Conservation (phyloP, 306 rosid species). For the Trifolium subterraneum region DNA sequence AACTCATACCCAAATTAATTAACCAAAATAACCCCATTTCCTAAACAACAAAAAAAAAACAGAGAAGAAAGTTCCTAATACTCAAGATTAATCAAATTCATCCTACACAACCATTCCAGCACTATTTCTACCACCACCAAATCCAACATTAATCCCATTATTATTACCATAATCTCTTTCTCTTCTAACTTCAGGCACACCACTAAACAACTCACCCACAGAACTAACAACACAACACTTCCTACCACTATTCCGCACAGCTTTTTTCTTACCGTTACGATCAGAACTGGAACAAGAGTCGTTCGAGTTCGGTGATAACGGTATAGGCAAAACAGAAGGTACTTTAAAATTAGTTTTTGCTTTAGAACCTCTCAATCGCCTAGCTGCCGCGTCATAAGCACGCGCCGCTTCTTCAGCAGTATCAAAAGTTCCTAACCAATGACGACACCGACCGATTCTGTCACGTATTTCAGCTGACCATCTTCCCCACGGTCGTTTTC, state of each 20-base stretch:
- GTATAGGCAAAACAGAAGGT: slow-evolving; percentile 59
- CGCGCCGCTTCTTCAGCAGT: slow-evolving; percentile 97
- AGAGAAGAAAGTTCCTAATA: background rate
- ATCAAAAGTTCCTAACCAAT: slow-evolving; percentile 92
- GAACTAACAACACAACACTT: slow-evolving; percentile 67
- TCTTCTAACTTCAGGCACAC: slow-evolving; percentile 40
- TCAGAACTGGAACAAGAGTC: background rate
- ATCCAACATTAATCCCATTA: slow-evolving; percentile 51
- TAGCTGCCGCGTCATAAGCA: slow-evolving; percentile 90
- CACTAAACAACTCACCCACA: slow-evolving; percentile 69
- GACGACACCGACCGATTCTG: slow-evolving; percentile 82
- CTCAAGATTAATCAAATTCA: background rate
- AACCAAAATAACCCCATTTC: no score
- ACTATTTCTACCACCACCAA: slow-evolving; percentile 44
- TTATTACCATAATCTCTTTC: background rate
- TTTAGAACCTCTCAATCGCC: slow-evolving; percentile 80
- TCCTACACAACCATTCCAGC: slow-evolving; percentile 40
- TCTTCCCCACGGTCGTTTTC: slow-evolving; percentile 95
- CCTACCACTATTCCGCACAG: background rate
- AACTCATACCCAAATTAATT: no score
- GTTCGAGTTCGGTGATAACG: background rate
- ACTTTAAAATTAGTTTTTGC: slow-evolving; percentile 81
- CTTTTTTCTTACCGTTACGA: slow-evolving; percentile 4
- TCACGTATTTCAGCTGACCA: slow-evolving; percentile 96
- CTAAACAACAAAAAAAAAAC: no score